These are phyloP conservation scores for Ceraceosorus bombacis DNA, from an alignment of 1,284 basidiomycete species.

Conservation along the genomic window DNA sequence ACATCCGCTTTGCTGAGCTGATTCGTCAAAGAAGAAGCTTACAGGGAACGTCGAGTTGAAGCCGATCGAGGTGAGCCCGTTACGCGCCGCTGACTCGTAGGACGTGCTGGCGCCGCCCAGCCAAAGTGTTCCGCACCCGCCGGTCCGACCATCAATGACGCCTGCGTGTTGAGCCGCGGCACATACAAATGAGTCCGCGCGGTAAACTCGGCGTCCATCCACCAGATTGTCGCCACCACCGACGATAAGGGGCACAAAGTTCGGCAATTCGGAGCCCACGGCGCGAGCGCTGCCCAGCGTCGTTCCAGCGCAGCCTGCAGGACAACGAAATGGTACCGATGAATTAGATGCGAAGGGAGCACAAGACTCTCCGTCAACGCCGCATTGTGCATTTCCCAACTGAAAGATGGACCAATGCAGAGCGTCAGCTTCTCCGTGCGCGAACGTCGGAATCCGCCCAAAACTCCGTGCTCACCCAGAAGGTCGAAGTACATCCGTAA, in stretches of 20 bases:
- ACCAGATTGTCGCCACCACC: slow-evolving; percentile 62
- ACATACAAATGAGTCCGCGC: slow-evolving; percentile 78
- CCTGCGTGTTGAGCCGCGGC: slow-evolving; percentile 70
- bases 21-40: slow-evolving; percentile 53
- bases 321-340: slow-evolving; percentile 67
- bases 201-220: slow-evolving; percentile 56
- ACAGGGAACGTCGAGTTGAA: slow-evolving; percentile 69
- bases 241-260: slow-evolving; percentile 67
- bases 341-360: slow-evolving; percentile 59
- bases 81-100: slow-evolving; percentile 58
- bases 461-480: slow-evolving; percentile 29
- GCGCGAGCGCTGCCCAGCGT: slow-evolving; percentile 67
- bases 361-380: slow-evolving; percentile 64
- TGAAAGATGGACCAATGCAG: no score
- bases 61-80: slow-evolving; percentile 64
- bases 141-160: slow-evolving; percentile 58
- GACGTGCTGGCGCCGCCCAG: slow-evolving; percentile 65
- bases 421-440: no score
- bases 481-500: slow-evolving; percentile 37
- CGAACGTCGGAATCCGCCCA: no score
- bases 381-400: slow-evolving; percentile 54
- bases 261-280: slow-evolving; percentile 62
- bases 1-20: slow-evolving; percentile 56
- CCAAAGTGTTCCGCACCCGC: slow-evolving; percentile 68
- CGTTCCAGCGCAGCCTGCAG: slow-evolving; percentile 62